Percentiles rank a stretch among this genome's conserved stretches.
These are phyloP conservation scores for Gentiana dahurica DNA, from an alignment of 257 asterid species.

Conservation along the genomic window DNA sequence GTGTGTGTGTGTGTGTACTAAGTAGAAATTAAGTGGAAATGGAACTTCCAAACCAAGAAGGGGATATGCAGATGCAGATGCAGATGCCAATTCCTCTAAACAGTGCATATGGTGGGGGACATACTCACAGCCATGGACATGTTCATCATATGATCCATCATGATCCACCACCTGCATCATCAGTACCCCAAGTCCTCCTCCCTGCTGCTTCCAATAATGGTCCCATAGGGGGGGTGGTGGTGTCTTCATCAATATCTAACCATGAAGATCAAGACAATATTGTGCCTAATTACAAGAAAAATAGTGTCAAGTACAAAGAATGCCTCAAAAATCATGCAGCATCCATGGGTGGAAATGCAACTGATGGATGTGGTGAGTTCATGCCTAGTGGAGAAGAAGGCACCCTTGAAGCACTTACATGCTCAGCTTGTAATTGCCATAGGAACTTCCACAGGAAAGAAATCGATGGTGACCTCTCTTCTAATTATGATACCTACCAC, in stretches of 20 bases:
- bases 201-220: constrained; percentile 14
- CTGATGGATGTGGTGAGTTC: constrained; percentile 93
- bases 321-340: constrained; percentile 96
- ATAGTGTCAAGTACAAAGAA: constrained; percentile 39
- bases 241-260: constrained; percentile 3
- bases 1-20: too few species aligned
- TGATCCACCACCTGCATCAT: constrained; percentile 26
- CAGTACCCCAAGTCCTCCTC: constrained; percentile 12
- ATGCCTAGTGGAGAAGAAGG: constrained; percentile 89
- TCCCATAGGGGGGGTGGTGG: constrained; percentile 1
- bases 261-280: constrained; percentile 11
- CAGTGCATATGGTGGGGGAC: constrained; percentile 49
- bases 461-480: constrained; percentile 32
- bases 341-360: constrained; percentile 71
- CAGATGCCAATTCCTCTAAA: constrained; percentile 63
- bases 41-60: constrained; percentile 29
- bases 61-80: constrained; percentile 9
- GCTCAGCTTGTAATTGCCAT: constrained; percentile 89
- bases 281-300: constrained; percentile 30
- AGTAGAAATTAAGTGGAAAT: constrained; percentile 2
- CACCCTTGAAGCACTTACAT: constrained; percentile 55
- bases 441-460: constrained; percentile 82
- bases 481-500: constrained; percentile 17
- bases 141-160: constrained; percentile 37
- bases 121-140: constrained; percentile 27